Evolutionary conservation across 2,329 filamentous ascomycete genomes (phyloP).

Genomic region (Scedosporium minutisporum): DNA sequence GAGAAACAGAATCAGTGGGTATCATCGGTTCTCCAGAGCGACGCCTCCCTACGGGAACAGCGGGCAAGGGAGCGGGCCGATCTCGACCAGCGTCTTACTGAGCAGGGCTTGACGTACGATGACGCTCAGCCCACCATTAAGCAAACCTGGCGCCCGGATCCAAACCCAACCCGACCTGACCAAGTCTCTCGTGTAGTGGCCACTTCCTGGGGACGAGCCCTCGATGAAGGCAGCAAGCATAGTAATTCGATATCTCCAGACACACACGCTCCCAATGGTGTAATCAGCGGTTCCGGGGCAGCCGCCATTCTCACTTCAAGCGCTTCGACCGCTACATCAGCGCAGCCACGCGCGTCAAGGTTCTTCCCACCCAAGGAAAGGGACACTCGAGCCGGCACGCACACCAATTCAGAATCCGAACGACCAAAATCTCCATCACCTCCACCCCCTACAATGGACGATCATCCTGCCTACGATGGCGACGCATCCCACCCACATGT

Average conservation of each 20-base stretch:
- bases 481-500: conserved; percentile 57
- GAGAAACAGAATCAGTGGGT: conserved; percentile 29
- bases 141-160: conserved; percentile 42
- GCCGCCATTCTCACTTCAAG: conserved; percentile 13
- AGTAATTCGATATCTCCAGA: not conserved
- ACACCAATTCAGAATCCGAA: conserved; percentile 21
- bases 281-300: conserved; percentile 4
- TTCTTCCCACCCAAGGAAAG: conserved; percentile 52
- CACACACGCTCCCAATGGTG: not conserved
- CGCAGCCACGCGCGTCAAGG: conserved; percentile 43
- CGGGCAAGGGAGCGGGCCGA: conserved; percentile 29
- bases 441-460: conserved; percentile 60
- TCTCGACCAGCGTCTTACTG: conserved; percentile 32
- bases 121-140: conserved; percentile 39
- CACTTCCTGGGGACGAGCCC: not conserved
- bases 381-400: conserved; percentile 35
- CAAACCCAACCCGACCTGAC: conserved; percentile 11
- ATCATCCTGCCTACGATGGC: conserved; percentile 64
- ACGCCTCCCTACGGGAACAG: conserved; percentile 32
- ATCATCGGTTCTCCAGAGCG: conserved; percentile 31
- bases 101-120: conserved; percentile 32
- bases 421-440: conserved; percentile 54
- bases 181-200: not conserved
- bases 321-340: conserved; percentile 16
- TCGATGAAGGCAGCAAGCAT: conserved; percentile 3